phyloP scores from a whole-genome alignment of 1,284 basidiomycete genomes.

The Naganishia albida region DNA sequence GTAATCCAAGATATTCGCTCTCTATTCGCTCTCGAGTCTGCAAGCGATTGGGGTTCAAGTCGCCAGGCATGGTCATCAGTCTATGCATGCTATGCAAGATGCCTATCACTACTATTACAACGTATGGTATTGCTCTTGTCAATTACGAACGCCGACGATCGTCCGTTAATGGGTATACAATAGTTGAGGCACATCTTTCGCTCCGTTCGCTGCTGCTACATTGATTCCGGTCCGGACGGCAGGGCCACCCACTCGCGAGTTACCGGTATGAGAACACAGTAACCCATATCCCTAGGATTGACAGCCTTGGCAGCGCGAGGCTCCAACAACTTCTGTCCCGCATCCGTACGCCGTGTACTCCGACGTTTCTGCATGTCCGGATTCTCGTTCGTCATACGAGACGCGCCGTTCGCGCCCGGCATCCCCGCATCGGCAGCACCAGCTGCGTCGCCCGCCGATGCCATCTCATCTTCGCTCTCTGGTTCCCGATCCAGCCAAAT shows the following conservation, averaged over 20 bases:
- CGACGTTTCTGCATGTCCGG: conserved; percentile 9
- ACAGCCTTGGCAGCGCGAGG: neutral
- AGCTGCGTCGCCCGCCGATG: neutral
- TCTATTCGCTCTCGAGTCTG: too few species aligned
- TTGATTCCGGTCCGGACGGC: conserved; percentile 13
- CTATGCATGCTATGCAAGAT: too few species aligned
- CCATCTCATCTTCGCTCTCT: neutral
- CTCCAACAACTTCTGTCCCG: neutral
- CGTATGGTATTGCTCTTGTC: too few species aligned
- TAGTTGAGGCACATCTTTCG: too few species aligned
- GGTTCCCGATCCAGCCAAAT: conserved; percentile 15
- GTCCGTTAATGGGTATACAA: too few species aligned
- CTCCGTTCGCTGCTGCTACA: neutral
- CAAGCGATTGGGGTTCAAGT: too few species aligned
- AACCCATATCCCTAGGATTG: conserved; percentile 13
- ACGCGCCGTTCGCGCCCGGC: neutral
- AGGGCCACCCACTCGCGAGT: conserved; percentile 15
- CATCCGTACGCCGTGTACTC: conserved; percentile 9
- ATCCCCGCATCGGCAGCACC: neutral
- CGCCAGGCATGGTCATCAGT: too few species aligned
- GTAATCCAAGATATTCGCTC: neutral
- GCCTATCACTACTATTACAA: too few species aligned
- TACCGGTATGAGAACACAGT: conserved; percentile 15
- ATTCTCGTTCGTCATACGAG: neutral
- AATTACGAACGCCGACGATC: too few species aligned